phyloP scores from a whole-genome alignment of 305 asterid species.

The Ajuga reptans region DNA sequence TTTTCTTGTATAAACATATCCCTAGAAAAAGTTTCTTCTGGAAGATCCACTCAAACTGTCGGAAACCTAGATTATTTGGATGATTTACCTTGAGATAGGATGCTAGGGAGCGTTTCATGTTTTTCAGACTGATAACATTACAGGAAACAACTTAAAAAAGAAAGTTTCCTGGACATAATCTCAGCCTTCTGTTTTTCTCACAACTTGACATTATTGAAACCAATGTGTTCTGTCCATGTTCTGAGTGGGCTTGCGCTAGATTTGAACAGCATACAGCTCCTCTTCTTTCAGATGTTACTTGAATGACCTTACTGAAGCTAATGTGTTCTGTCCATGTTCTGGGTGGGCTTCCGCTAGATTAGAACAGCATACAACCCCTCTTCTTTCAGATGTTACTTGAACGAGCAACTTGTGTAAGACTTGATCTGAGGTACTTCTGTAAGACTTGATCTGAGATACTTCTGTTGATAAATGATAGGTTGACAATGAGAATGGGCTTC shows the following conservation, averaged over 20 bases:
- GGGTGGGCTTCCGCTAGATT: background rate
- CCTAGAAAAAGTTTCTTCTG: slow-evolving; percentile 2
- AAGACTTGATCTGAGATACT: slow-evolving; percentile 21
- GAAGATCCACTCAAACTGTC: background rate
- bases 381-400: slow-evolving; percentile 6
- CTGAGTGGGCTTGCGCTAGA: background rate
- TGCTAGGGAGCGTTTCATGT: background rate
- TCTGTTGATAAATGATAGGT: slow-evolving; percentile 43
- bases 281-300: slow-evolving; percentile 6
- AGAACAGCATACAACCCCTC: background rate
- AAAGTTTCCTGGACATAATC: background rate
- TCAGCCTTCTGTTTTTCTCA: background rate
- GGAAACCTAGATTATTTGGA: slow-evolving; percentile 5
- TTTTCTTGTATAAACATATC: background rate
- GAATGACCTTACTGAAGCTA: slow-evolving; percentile 1
- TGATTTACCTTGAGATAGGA: slow-evolving; percentile 3
- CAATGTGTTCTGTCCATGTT: background rate
- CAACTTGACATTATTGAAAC: slow-evolving; percentile 2
- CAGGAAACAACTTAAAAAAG: background rate
- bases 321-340: background rate
- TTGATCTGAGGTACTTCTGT: slow-evolving; percentile 25
- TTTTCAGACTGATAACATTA: background rate
- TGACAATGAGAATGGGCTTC: slow-evolving; percentile 56
- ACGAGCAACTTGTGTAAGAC: slow-evolving; percentile 9
- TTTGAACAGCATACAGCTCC: background rate